phyloP scores from a whole-genome alignment of 1,139 yeast genomes.

The Pneumocystis murina region DNA sequence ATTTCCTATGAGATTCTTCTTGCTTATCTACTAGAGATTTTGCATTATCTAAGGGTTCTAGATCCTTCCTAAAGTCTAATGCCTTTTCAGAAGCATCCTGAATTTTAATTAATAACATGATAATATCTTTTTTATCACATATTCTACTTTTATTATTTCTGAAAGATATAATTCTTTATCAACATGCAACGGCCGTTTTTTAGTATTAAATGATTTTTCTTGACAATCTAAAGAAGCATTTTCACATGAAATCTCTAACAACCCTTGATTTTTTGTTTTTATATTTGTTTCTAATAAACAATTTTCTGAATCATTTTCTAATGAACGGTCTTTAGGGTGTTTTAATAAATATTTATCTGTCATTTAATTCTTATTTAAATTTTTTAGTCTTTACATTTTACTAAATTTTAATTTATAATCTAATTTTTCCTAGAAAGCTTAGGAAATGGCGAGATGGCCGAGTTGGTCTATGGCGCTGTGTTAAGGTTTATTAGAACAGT shows the following conservation, averaged over 20 bases:
- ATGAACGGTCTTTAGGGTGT: too few relatives aligned
- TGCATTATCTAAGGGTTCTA: neutral
- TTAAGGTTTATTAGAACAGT: constrained; percentile 1
- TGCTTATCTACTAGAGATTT: neutral
- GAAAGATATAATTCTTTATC: neutral
- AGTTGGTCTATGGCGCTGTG: constrained; percentile 8
- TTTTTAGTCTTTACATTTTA: neutral
- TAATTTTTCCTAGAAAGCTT: neutral
- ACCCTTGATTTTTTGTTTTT: too few relatives aligned
- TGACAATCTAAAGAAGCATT: neutral
- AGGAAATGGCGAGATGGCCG: constrained; percentile 2
- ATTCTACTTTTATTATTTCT: neutral
- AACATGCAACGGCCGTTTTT: neutral
- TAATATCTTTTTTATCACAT: neutral
- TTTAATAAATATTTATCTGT: neutral
- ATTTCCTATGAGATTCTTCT: neutral
- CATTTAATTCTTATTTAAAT: neutral
- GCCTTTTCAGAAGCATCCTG: too few relatives aligned
- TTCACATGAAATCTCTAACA: too few relatives aligned
- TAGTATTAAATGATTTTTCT: neutral
- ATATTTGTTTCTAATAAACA: too few relatives aligned
- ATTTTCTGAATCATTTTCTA: too few relatives aligned
- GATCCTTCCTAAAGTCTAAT: neutral
- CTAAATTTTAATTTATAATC: neutral
- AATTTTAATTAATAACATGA: too few relatives aligned